Evolutionary conservation across 768 basidiomycete species (phyloP).

Genomic region (Calvatia gigantea): DNA sequence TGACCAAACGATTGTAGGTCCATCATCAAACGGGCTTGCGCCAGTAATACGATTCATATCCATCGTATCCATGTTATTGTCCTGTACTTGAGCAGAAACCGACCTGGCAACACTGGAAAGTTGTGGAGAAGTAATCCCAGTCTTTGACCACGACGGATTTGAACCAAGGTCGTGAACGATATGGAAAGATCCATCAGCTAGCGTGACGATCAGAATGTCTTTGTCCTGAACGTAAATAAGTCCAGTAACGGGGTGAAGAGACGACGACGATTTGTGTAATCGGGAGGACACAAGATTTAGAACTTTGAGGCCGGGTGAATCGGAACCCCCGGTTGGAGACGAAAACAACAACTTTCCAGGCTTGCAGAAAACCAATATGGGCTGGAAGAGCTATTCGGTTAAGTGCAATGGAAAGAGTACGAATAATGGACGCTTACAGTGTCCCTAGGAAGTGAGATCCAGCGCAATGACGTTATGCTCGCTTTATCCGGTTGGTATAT

Average conservation of each 20-base stretch:
- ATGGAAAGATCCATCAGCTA: constrained; percentile 73
- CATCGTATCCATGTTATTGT: constrained; percentile 31
- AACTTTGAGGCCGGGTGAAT: constrained; percentile 49
- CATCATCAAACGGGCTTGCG: constrained; percentile 53
- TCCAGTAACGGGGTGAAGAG: constrained; percentile 57
- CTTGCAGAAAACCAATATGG: constrained; percentile 54
- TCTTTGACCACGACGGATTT: constrained; percentile 31
- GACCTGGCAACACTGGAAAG: constrained; percentile 50
- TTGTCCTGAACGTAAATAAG: constrained; percentile 44
- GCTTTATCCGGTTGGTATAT: constrained; percentile 37
- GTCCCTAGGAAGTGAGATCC: constrained; percentile 41
- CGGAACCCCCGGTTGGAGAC: constrained; percentile 27
- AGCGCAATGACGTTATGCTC: constrained; percentile 50
- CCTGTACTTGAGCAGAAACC: constrained; percentile 47
- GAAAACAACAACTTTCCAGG: constrained; percentile 62
- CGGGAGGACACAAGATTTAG: constrained; percentile 45
- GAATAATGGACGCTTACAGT: constrained; percentile 33
- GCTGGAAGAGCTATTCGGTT: constrained; percentile 27
- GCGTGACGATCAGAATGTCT: constrained; percentile 54
- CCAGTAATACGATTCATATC: constrained; percentile 65
- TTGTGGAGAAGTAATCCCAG: constrained; percentile 30
- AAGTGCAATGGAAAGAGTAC: background rate
- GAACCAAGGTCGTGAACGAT: constrained; percentile 48
- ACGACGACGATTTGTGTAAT: constrained; percentile 54
- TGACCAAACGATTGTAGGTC: constrained; percentile 58